These are phyloP conservation scores for Amanita thiersii DNA, from an alignment of 768 basidiomycete species.

Conservation along the genomic window DNA sequence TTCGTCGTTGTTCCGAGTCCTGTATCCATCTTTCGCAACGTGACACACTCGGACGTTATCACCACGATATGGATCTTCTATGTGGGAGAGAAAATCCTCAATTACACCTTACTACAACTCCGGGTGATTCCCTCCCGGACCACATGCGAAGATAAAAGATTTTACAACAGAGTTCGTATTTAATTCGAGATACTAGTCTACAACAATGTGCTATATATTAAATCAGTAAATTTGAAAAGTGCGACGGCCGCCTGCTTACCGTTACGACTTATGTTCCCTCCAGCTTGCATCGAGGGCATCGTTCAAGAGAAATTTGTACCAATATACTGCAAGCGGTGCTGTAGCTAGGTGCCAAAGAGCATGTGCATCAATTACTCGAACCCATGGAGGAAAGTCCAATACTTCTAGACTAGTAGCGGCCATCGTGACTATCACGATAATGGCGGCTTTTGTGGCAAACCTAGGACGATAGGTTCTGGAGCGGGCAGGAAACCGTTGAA, in stretches of 20 bases:
- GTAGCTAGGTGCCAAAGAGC: slow-evolving; percentile 90
- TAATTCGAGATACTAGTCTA: too few relatives aligned
- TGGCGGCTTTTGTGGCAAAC: slow-evolving; percentile 43
- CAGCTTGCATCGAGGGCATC: slow-evolving; percentile 70
- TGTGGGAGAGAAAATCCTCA: too few relatives aligned
- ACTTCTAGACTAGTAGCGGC: slow-evolving; percentile 75
- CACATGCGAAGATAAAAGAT: not conserved
- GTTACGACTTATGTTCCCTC: slow-evolving; percentile 34
- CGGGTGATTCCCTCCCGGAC: too few relatives aligned
- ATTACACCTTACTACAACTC: too few relatives aligned
- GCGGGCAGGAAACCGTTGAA: slow-evolving; percentile 47
- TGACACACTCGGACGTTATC: too few relatives aligned
- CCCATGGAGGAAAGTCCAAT: slow-evolving; percentile 82
- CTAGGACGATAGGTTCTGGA: slow-evolving; percentile 51
- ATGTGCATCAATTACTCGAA: slow-evolving; percentile 81
- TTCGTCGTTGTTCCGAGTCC: too few relatives aligned
- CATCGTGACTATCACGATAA: slow-evolving; percentile 65
- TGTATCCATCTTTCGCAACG: too few relatives aligned
- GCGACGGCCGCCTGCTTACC: too few relatives aligned
- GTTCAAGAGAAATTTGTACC: slow-evolving; percentile 80
- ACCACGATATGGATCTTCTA: too few relatives aligned
- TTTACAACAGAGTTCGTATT: too few relatives aligned
- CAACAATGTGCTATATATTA: too few relatives aligned
- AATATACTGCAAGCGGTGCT: slow-evolving; percentile 62
- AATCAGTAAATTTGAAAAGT: too few relatives aligned